Base-by-base conservation (phyloP, 1,284 basidiomycete species). In the Lignosus rhinocerotis region DNA sequence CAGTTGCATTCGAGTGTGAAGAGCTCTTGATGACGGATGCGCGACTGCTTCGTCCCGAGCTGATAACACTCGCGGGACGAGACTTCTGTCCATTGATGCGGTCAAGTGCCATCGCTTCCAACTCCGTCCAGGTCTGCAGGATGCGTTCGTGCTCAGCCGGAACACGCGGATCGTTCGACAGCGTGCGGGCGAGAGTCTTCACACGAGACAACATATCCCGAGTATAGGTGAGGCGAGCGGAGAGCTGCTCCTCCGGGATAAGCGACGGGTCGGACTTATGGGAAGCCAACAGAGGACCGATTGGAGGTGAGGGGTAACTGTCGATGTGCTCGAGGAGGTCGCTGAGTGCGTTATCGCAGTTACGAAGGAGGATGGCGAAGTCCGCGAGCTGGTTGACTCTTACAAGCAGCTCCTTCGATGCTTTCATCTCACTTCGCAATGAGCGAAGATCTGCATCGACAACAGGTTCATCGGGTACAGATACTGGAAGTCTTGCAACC, bases 321-420 rank as follows among this genome's bases (percentile, higher is more conserved):
- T 94, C 92, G 55, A 93, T 80, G 66, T 92, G 89, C 66, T 93
- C 89, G 51, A 94, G 74, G 8, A 93, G 77, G 67, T 93, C 89
- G 66, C 92, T 94, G 41, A 93, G 76, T 17, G 85, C 82, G n/a
- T 78, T 74, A 68, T 94, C 92, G 63, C 89, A 92, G 16, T 71
- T 70, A 30, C 76, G 75, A 10, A 88, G 70, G 31, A 76, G 69
- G 30, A 78, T 71, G 2, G 77, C 72, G 53, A 93, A 74, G 17
- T 76, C 73, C 5, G 80, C 80, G 31, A 94, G 75, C 42, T 73
- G 74, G 56, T 80, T 72, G 32, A 91, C 71, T 42, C 77, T 79
- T 39, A 75, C 72, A 65, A 92, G 72, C 45, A 85, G 67, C 6
- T 75, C 75, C 36, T 72, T 70, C 38, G 85, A 81, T 31, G 77